These are phyloP conservation scores for Vitis labrusca DNA, from an alignment of 164 flowering plant genomes.

Conservation along the genomic window DNA sequence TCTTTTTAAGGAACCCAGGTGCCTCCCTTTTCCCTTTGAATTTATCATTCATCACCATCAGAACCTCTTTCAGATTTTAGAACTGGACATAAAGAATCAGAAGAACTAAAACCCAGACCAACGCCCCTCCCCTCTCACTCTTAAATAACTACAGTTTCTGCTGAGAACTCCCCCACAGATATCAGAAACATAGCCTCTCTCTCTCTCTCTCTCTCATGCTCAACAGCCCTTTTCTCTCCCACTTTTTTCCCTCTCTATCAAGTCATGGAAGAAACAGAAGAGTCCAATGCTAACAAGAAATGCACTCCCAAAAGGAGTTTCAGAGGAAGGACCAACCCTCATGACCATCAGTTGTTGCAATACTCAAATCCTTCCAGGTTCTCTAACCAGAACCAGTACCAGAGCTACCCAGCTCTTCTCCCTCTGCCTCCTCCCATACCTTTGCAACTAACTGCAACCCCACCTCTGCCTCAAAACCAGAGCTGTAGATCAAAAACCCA, in stretches of 20 bases:
- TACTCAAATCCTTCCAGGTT: slow-evolving; percentile 35
- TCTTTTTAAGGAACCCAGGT: slow-evolving; percentile 13
- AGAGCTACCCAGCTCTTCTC: slow-evolving; percentile 54
- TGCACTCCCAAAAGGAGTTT: slow-evolving; percentile 37
- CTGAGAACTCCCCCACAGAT: slow-evolving; percentile 2
- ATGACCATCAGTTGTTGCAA: slow-evolving; percentile 28
- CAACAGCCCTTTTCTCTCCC: slow-evolving; percentile 3
- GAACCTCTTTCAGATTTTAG: slow-evolving; percentile 10
- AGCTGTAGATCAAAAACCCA: slow-evolving; percentile 47
- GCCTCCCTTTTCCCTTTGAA: slow-evolving; percentile 3
- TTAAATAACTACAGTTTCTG: slow-evolving; percentile 31
- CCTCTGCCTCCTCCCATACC: slow-evolving; percentile 66
- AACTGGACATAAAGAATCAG: slow-evolving; percentile 16
- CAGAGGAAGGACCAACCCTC: slow-evolving; percentile 28
- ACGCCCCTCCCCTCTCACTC: slow-evolving; percentile 6
- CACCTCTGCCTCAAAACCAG: slow-evolving; percentile 35
- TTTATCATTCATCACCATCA: slow-evolving; percentile 3
- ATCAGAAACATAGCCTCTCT: not conserved
- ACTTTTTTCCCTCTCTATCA: slow-evolving; percentile 13
- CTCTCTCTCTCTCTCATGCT: slow-evolving; percentile 11
- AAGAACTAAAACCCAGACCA: slow-evolving; percentile 12
- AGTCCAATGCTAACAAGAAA: slow-evolving; percentile 47
- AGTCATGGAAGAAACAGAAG: slow-evolving; percentile 61
- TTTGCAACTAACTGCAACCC: slow-evolving; percentile 40
- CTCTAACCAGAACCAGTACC: slow-evolving; percentile 44